A percentile compares a stretch with the other conserved stretches of the same genome.
These are phyloP conservation scores for Marsdenia floribunda DNA, from an alignment of 257 asterid species.

Conservation along the genomic window DNA sequence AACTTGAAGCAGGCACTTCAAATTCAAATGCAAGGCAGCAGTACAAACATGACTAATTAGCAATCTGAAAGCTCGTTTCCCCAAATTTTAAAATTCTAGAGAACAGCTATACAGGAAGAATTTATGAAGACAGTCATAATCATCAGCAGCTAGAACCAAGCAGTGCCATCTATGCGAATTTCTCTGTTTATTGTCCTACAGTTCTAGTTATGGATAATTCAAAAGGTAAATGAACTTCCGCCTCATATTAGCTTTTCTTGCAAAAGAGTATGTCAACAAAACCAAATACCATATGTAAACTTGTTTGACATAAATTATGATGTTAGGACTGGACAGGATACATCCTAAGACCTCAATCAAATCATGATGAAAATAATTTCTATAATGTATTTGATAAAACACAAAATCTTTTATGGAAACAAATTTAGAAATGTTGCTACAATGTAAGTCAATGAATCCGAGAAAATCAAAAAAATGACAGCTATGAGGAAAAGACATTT, in stretches of 20 bases:
- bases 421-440: not conserved
- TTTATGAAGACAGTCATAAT: no score
- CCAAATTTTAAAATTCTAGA: not conserved
- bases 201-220: no score
- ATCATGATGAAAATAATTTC: not conserved
- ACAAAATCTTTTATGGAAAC: not conserved
- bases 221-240: not conserved
- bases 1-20: not conserved
- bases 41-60: not conserved
- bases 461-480: not conserved
- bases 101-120: not conserved
- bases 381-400: not conserved
- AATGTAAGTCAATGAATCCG: not conserved
- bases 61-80: not conserved
- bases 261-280: not conserved
- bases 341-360: not conserved
- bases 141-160: not conserved
- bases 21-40: not conserved
- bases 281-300: not conserved
- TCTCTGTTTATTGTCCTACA: not conserved
- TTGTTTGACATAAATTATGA: not conserved
- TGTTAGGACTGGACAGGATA: not conserved
- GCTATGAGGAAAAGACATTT: slow-evolving; percentile 1
- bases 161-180: not conserved
- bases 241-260: not conserved